Base-by-base conservation (phyloP, 805 yeast species). In the Tetrapisispora nanseiensis region DNA sequence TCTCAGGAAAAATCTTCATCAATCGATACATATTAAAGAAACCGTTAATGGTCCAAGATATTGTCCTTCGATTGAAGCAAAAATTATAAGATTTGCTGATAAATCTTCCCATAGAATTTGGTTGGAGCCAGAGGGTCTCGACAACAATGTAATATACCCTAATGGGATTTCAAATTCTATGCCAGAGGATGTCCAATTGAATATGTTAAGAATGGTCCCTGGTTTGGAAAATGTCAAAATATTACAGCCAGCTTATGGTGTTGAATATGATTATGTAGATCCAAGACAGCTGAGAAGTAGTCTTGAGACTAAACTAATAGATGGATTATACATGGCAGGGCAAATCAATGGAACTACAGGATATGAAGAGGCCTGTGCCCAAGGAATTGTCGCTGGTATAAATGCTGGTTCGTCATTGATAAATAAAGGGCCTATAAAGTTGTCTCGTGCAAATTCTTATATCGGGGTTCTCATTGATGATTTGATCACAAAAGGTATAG, bases 321-420 rank as follows among this genome's bases (percentile, higher is more conserved):
- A 71, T 10, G 97, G 97, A 0, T 63, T 92, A 29, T 92, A 66
- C 59, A 67, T 92, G 35, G 99, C 98, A 0, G 99, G 99, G 1
- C 99, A 92, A 61, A 92, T 92, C 33, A 92, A 92, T 57, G 99
- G 99, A 27, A 92, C 99, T 0, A 92, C 99, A 0, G 99, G 99
- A 0, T 92, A 92, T 54, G 99, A 92, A 65, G 99, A 92, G 59
- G 99, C 99, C 0, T 95, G 96, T 2, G 83, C 97, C 0, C 98
- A 92, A 56, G 99, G 99, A 1, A 71, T 86, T 41, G 66, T 92
- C 35, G 98, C 99, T 1, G 99, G 99, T 9, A 80, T 89, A 31
- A 92, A 92, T 61, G 97, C 98, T 0, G 96, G 95, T 0, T 66
- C 86, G 21, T 39, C 55, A 1, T 53, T 78, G 0, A 57, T 62